Percentiles rank a stretch among this genome's conserved stretches.
Conservation (phyloP, 1,139 yeast genomes). For the Komagataea norvegica region DNA sequence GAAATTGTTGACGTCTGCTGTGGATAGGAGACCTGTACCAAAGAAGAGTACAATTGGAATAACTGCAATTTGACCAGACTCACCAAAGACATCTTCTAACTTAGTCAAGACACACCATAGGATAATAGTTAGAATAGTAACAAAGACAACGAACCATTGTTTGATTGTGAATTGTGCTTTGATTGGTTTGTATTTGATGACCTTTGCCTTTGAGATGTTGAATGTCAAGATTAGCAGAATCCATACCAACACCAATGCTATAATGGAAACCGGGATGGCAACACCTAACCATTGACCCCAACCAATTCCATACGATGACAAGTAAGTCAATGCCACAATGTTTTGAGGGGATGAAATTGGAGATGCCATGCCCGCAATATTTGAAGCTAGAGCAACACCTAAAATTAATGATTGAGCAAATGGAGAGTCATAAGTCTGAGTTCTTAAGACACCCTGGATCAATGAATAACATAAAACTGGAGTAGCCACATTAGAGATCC, state of each 20-base stretch:
- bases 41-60: slow-evolving; percentile 63
- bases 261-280: slow-evolving; percentile 58
- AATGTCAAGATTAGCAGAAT: slow-evolving; percentile 52
- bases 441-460: slow-evolving; percentile 58
- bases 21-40: slow-evolving; percentile 63
- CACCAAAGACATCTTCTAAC: slow-evolving; percentile 54
- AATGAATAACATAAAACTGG: slow-evolving; percentile 70
- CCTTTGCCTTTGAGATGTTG: slow-evolving; percentile 38
- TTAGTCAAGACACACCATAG: slow-evolving; percentile 68
- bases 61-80: slow-evolving; percentile 66
- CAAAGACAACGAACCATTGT: slow-evolving; percentile 57
- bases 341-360: slow-evolving; percentile 79
- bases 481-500: slow-evolving; percentile 78
- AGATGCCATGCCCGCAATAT: slow-evolving; percentile 76
- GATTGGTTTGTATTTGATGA: slow-evolving; percentile 49
- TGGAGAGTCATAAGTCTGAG: slow-evolving; percentile 55
- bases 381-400: slow-evolving; percentile 70
- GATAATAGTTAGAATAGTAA: slow-evolving; percentile 52
- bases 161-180: slow-evolving; percentile 54
- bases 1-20: slow-evolving; percentile 64
- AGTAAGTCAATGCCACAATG: slow-evolving; percentile 65
- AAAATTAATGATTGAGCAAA: slow-evolving; percentile 61
- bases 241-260: slow-evolving; percentile 56
- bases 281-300: slow-evolving; percentile 80
- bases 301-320: slow-evolving; percentile 57